Evolutionary conservation across 208 protist genomes (phyloP).

Genomic region (Angomonas deanei): DNA sequence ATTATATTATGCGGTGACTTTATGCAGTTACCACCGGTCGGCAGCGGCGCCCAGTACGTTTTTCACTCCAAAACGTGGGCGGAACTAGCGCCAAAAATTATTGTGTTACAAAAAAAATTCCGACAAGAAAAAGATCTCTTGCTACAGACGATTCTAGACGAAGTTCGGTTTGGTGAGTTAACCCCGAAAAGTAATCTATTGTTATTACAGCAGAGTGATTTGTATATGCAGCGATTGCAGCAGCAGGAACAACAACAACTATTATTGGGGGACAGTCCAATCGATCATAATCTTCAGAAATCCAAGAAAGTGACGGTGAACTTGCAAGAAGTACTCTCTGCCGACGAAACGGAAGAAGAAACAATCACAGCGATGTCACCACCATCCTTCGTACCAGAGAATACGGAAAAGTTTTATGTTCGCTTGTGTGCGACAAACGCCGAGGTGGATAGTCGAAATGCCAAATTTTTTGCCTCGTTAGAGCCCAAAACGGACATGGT

Average conservation of each 20-base stretch:
- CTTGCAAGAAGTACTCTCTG: no score
- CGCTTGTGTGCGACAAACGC: slow-evolving; percentile 68
- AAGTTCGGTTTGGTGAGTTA: slow-evolving; percentile 46
- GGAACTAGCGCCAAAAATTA: slow-evolving; percentile 21
- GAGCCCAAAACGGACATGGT: slow-evolving; percentile 14
- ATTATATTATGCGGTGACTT: slow-evolving; percentile 81
- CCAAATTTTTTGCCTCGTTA: slow-evolving; percentile 44
- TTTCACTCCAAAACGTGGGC: slow-evolving; percentile 45
- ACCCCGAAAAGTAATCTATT: not conserved
- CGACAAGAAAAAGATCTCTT: slow-evolving; percentile 31
- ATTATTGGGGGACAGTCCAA: no score
- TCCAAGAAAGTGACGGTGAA: no score
- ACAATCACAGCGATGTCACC: no score
- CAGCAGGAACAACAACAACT: not conserved
- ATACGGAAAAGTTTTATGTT: slow-evolving; percentile 12
- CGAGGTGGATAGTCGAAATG: slow-evolving; percentile 60
- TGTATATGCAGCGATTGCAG: not conserved
- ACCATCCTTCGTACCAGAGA: no score
- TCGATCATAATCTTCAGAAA: no score
- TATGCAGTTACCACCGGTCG: slow-evolving; percentile 55
- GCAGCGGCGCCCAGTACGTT: slow-evolving; percentile 26
- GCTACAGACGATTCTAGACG: slow-evolving; percentile 53
- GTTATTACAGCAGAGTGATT: slow-evolving; percentile 2
- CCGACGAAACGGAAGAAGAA: no score
- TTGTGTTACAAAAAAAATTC: slow-evolving; percentile 34